Percentiles rank a stretch among this genome's conserved stretches.
Evolutionary conservation across 2,329 filamentous ascomycete species (phyloP).

Genomic region (Monosporascus sp.): DNA sequence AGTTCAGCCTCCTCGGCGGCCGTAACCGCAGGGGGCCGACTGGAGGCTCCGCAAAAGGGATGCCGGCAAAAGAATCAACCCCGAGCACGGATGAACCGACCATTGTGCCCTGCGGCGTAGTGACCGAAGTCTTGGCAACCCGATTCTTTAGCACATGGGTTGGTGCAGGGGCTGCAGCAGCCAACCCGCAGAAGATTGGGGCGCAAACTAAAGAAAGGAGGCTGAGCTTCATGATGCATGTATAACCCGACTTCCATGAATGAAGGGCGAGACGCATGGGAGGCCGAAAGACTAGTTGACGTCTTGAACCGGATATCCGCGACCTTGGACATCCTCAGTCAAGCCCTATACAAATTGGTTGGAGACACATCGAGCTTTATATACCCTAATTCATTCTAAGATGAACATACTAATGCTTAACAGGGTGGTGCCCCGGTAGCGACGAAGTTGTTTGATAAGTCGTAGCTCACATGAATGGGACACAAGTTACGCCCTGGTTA

Average conservation of each 20-base stretch:
- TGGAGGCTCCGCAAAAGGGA: conserved; percentile 71
- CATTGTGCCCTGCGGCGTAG: conserved; percentile 23
- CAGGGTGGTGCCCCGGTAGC: too few species aligned
- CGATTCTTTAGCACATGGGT: conserved; percentile 17
- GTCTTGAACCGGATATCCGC: neutral
- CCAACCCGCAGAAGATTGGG: conserved; percentile 12
- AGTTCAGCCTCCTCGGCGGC: conserved; percentile 58
- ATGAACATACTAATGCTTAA: too few species aligned
- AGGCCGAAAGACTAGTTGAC: conserved; percentile 33
- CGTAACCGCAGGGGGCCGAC: conserved; percentile 62
- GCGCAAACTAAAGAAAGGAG: conserved; percentile 6
- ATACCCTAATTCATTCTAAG: too few species aligned
- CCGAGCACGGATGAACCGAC: conserved; percentile 19
- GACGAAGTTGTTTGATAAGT: too few species aligned
- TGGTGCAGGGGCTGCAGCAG: conserved; percentile 14
- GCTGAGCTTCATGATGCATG: conserved; percentile 7
- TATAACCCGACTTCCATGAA: neutral
- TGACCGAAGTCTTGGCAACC: conserved; percentile 17
- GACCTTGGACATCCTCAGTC: too few species aligned
- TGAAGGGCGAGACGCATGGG: conserved; percentile 8
- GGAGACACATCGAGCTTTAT: too few species aligned
- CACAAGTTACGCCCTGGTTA: too few species aligned
- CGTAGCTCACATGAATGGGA: too few species aligned
- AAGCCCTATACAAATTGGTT: too few species aligned
- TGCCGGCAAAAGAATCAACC: conserved; percentile 68